Conservation (phyloP, 768 basidiomycete genomes). For the Hypsizygus marmoreus region DNA sequence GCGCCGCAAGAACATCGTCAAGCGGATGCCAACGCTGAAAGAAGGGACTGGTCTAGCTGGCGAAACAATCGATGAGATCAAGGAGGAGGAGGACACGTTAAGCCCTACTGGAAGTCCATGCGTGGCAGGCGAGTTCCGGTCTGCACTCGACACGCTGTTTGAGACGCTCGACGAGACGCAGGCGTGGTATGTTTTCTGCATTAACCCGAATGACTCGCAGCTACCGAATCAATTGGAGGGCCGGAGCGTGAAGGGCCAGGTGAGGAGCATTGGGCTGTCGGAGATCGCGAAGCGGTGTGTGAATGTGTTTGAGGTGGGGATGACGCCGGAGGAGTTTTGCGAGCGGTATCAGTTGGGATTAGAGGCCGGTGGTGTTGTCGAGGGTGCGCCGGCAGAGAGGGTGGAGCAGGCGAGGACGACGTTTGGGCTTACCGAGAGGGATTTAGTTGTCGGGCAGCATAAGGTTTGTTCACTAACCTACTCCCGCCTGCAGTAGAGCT, state of each 20-base stretch:
- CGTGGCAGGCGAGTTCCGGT: conserved; percentile 86
- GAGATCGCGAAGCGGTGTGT: conserved; percentile 72
- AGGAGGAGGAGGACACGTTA: conserved; percentile 48
- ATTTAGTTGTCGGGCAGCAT: conserved; percentile 79
- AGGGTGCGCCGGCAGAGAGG: conserved; percentile 60
- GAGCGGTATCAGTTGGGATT: conserved; percentile 79
- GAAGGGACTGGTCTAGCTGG: too few relatives aligned
- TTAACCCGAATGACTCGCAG: conserved; percentile 95
- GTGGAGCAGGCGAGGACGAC: conserved; percentile 60
- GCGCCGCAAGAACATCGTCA: conserved; percentile 73
- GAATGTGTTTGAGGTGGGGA: conserved; percentile 78
- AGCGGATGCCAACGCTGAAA: conserved; percentile 56
- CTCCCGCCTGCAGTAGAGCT: not conserved
- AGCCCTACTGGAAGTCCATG: conserved; percentile 54
- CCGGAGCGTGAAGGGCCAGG: conserved; percentile 88
- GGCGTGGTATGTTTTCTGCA: conserved; percentile 88
- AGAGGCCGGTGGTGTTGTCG: conserved; percentile 52
- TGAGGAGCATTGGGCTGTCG: conserved; percentile 75
- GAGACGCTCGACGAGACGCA: conserved; percentile 88
- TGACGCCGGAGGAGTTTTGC: conserved; percentile 86
- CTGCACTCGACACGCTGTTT: conserved; percentile 83
- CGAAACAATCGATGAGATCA: conserved; percentile 49
- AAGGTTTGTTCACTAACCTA: conserved; percentile 57
- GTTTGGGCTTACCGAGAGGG: conserved; percentile 61
- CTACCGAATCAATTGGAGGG: conserved; percentile 94